A percentile compares a stretch with the other conserved stretches of the same genome.
phyloP scores from a whole-genome alignment of 257 asterid genomes.

The Lithospermum erythrorhizon region DNA sequence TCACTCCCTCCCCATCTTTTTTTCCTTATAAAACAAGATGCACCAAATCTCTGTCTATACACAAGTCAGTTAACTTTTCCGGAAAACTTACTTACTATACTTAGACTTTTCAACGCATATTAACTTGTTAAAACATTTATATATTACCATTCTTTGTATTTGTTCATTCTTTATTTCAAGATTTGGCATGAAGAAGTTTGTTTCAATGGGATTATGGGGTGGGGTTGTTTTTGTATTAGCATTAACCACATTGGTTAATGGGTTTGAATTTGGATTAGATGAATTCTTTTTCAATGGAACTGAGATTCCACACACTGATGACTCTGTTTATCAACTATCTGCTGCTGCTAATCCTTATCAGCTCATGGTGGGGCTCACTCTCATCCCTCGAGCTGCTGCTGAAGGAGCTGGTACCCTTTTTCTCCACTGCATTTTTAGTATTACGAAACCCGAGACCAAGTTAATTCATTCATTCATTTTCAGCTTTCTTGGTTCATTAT shows the following conservation, averaged over 20 bases:
- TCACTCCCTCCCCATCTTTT: too few relatives aligned
- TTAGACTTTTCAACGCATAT: not conserved
- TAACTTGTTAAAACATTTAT: not conserved
- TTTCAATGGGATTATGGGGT: constrained; percentile 30
- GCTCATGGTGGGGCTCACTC: constrained; percentile 70
- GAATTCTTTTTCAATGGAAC: constrained; percentile 34
- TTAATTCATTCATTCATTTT: too few relatives aligned
- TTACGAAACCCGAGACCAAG: too few relatives aligned
- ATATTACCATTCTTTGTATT: not conserved
- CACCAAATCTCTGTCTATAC: not conserved
- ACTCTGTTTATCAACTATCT: constrained; percentile 42
- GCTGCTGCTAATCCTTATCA: constrained; percentile 40
- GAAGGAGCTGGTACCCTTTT: constrained; percentile 60
- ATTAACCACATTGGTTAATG: constrained; percentile 29
- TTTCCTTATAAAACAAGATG: not conserved
- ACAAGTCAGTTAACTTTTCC: not conserved
- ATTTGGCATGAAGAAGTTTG: constrained; percentile 26
- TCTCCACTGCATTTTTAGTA: not conserved
- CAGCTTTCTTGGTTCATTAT: too few relatives aligned
- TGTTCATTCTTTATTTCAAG: constrained; percentile 1
- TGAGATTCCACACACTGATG: constrained; percentile 33
- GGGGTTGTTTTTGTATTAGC: constrained; percentile 14
- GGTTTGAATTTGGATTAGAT: constrained; percentile 37
- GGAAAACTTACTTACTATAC: too few relatives aligned
- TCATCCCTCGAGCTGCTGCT: constrained; percentile 73